phyloP scores from a whole-genome alignment of 768 basidiomycete genomes.

The Leccinum barrowsii region DNA sequence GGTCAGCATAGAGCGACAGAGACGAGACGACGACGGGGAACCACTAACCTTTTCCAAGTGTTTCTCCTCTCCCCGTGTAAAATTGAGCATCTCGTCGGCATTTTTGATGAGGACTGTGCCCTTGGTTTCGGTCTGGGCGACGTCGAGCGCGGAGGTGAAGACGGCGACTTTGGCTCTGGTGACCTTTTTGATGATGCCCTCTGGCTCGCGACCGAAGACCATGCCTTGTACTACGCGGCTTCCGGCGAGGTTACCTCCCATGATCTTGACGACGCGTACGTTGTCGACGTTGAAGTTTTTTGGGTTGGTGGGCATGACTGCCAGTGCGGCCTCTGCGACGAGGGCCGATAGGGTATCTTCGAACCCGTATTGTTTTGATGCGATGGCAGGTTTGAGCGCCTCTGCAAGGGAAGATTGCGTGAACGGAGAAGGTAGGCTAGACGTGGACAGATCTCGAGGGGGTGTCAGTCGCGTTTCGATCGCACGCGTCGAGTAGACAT shows the following conservation, averaged over 20 bases:
- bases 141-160: conserved; percentile 89
- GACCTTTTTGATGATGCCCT: conserved; percentile 83
- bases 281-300: conserved; percentile 98
- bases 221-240: conserved; percentile 94
- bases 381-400: conserved; percentile 88
- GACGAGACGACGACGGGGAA: background rate
- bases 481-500: conserved; percentile 32
- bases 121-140: conserved; percentile 97
- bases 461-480: conserved; percentile 13
- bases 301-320: conserved; percentile 85
- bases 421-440: conserved; percentile 66
- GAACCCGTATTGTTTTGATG: conserved; percentile 95
- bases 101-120: conserved; percentile 95
- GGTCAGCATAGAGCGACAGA: background rate
- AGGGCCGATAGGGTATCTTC: conserved; percentile 79
- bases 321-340: conserved; percentile 89
- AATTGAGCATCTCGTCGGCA: conserved; percentile 96
- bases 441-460: conserved; percentile 61
- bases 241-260: conserved; percentile 84
- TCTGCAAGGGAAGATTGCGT: conserved; percentile 64
- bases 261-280: conserved; percentile 96
- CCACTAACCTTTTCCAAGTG: conserved; percentile 79
- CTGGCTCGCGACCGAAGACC: conserved; percentile 96
- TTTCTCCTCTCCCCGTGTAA: conserved; percentile 93
- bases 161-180: conserved; percentile 90